Percentiles rank a stretch among this genome's conserved stretches.
Evolutionary conservation across 441 rosid genomes (phyloP).

Genomic region (Theobroma grandiflorum): DNA sequence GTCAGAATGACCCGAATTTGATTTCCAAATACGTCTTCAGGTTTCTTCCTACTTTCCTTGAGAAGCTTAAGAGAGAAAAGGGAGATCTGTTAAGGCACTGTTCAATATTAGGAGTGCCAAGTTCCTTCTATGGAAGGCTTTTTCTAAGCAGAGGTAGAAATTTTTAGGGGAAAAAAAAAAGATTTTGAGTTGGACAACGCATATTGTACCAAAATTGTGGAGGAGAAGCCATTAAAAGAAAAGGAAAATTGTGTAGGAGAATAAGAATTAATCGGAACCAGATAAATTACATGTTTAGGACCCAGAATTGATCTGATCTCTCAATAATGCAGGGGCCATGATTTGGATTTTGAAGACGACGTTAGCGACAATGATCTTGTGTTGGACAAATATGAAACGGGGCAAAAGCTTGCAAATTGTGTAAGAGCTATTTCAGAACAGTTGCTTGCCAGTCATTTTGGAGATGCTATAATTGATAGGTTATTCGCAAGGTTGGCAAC

Average conservation of each 20-base stretch:
- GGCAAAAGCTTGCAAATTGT: not conserved
- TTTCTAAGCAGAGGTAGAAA: not conserved
- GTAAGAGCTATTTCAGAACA: conserved; percentile 11
- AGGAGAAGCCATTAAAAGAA: conserved; percentile 32
- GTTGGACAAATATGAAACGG: not conserved
- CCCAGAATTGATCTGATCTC: conserved; percentile 9
- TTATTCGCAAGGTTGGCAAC: conserved; percentile 13
- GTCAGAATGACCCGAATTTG: too few species aligned
- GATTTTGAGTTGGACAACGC: too few species aligned
- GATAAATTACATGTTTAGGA: too few species aligned
- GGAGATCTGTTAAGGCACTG: not conserved
- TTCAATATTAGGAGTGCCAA: not conserved
- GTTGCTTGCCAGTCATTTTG: conserved; percentile 12
- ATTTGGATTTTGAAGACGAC: not conserved
- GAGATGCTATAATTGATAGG: not conserved
- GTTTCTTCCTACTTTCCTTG: not conserved
- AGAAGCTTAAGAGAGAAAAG: too few species aligned
- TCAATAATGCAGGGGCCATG: conserved; percentile 41
- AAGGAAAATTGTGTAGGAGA: too few species aligned
- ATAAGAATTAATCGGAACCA: too few species aligned
- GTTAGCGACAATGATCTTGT: not conserved
- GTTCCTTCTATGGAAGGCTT: not conserved
- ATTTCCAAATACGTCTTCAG: not conserved
- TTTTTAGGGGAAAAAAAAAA: too few species aligned
- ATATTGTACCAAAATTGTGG: not conserved